Conservation (phyloP, 2,329 filamentous ascomycete species). For the Furcasterigmium sp. region DNA sequence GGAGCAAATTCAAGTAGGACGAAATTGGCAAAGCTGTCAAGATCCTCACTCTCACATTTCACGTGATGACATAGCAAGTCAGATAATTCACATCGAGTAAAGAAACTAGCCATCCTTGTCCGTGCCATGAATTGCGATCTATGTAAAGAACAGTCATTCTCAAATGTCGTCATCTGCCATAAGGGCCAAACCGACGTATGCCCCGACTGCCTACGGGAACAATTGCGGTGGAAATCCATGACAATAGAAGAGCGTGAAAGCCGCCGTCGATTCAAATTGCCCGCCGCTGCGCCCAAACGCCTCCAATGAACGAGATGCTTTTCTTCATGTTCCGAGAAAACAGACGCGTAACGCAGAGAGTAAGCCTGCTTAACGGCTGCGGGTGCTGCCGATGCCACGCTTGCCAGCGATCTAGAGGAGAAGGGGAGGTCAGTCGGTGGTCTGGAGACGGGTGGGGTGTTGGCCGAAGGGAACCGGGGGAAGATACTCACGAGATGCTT, state of each 20-base stretch:
- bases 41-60: no score
- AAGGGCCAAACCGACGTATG: not conserved
- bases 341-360: constrained; percentile 1
- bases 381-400: constrained; percentile 87
- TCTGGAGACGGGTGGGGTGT: no score
- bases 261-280: not conserved
- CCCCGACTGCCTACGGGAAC: no score
- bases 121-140: not conserved
- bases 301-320: not conserved
- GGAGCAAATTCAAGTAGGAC: no score
- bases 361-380: constrained; percentile 53
- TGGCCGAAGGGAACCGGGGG: constrained; percentile 2
- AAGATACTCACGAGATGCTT: constrained; percentile 90
- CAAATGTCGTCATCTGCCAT: not conserved
- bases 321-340: constrained; percentile 1
- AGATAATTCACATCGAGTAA: no score
- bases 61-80: no score
- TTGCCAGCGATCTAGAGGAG: constrained; percentile 73
- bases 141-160: constrained; percentile 1
- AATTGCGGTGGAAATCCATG: not conserved
- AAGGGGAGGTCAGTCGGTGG: constrained; percentile 4
- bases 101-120: no score
- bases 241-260: not conserved
- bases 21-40: no score
- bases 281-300: not conserved